Conservation (phyloP, 495 filamentous ascomycete genomes). For the Saxophila tyrrhenica region DNA sequence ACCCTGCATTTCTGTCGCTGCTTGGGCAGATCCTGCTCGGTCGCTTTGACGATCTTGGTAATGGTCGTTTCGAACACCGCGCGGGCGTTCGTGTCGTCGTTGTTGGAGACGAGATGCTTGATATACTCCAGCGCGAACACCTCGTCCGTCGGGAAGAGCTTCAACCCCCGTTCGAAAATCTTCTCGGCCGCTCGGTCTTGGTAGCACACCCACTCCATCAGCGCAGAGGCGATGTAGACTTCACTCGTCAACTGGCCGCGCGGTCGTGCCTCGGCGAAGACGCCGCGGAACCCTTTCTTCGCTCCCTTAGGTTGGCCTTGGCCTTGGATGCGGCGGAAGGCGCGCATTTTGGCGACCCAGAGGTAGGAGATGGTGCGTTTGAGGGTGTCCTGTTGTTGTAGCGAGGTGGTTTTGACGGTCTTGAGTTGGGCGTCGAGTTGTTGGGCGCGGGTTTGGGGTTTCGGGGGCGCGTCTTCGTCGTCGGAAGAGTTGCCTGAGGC, state of each 20-base stretch:
- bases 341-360: conserved; percentile 89
- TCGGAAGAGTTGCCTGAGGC: conserved; percentile 44
- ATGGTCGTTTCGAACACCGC: conserved; percentile 91
- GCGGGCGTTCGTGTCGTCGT: conserved; percentile 87
- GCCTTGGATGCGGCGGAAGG: conserved; percentile 87
- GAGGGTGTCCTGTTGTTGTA: conserved; percentile 57
- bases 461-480: conserved; percentile 44
- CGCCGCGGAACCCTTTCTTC: conserved; percentile 58
- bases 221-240: conserved; percentile 81
- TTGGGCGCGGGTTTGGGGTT: conserved; percentile 28
- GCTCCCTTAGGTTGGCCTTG: conserved; percentile 57
- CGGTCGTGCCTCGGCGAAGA: conserved; percentile 77
- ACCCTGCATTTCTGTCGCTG: conserved; percentile 65
- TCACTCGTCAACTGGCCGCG: conserved; percentile 80
- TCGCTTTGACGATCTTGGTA: conserved; percentile 34
- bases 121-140: conserved; percentile 85
- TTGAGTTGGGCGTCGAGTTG: conserved; percentile 45
- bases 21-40: conserved; percentile 34
- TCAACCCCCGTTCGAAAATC: conserved; percentile 89
- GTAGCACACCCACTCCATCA: conserved; percentile 92
- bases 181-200: conserved; percentile 81
- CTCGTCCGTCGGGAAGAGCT: conserved; percentile 85
- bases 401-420: conserved; percentile 56
- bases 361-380: conserved; percentile 73
- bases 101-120: conserved; percentile 81